These are phyloP conservation scores for Ceratocystis harringtonii DNA, from an alignment of 2,329 filamentous ascomycete genomes.

Conservation along the genomic window DNA sequence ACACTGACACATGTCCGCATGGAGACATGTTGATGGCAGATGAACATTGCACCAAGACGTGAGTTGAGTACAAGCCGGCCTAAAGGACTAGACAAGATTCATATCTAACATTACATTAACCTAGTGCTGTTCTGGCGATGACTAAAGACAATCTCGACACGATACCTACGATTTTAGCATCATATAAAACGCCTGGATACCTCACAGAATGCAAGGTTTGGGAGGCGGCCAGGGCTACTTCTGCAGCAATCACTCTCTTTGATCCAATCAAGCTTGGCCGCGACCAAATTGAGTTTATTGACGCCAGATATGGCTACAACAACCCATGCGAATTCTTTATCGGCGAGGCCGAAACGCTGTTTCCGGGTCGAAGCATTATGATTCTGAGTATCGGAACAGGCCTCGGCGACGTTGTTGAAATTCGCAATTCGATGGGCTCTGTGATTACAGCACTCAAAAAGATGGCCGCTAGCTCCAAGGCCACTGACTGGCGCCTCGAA, in stretches of 20 bases:
- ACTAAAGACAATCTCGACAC: too few relatives aligned
- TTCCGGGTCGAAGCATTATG: conserved; percentile 18
- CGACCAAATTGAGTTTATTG: conserved; percentile 21
- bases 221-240: conserved; percentile 23
- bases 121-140: too few relatives aligned
- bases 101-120: too few relatives aligned
- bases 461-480: background rate
- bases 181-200: too few relatives aligned
- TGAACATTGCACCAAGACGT: too few relatives aligned
- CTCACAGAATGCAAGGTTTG: conserved; percentile 22
- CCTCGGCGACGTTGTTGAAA: conserved; percentile 18
- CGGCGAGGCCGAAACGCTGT: conserved; percentile 21
- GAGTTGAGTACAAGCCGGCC: rapidly evolving
- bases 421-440: conserved; percentile 14
- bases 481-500: background rate
- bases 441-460: background rate
- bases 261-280: conserved; percentile 22
- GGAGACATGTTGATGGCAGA: too few relatives aligned
- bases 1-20: too few relatives aligned
- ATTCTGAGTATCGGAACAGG: conserved; percentile 23
- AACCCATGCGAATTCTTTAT: conserved; percentile 24
- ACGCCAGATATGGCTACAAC: conserved; percentile 23
- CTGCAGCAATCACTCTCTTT: conserved; percentile 23
- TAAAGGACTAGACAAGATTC: rapidly evolving
- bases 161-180: too few relatives aligned